Evolutionary conservation across 345 rosid genomes (phyloP), one percentile per base, ranked within the genome.

Genomic region (Brassica napus): DNA sequence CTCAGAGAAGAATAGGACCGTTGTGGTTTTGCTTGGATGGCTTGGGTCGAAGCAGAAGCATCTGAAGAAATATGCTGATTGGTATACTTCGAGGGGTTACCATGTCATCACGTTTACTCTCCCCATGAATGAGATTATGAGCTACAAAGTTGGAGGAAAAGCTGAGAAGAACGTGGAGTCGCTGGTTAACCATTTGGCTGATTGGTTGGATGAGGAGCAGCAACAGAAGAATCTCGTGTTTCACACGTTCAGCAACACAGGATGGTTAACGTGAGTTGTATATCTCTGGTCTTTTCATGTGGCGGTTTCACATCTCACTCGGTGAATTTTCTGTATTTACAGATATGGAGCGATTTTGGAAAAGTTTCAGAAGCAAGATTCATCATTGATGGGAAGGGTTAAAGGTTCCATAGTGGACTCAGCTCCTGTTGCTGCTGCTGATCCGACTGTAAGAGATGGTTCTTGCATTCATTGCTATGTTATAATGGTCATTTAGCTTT

Each of bases 161-260:
- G 97, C 94, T 23, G 99, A 95, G 71, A 85, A 89, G 79, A 85
- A 90, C 63, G 80, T 95, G 2, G 92, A 89, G 49, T 83, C 86
- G 82, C 90, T 95, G 80, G 98, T 89, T 75, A 84, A 88, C 82
- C 98, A 95, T 79, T 81, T 95, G 86, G 86, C 87, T 72, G 99
- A 86, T 72, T 95, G 99, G 97, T 76, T 95, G 83, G 99, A 95
- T 77, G 99, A 87, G 62, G 97, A 92, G 79, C 44, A 39, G 4
- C 86, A 78, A 6, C 93, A 90, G 65, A 92, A 89, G 79, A 93
- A 87, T 75, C 82, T 95, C 9, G 90, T 95, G 75, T 95, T 95
- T 79, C 99, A 95, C 87, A 95, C 97, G 42, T 95, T 95, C 74
- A 93, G 99, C 86, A 95, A 95, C 76, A 95, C 99, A 1, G 99